Percentiles rank a stretch among this genome's conserved stretches.
These are phyloP conservation scores for Mycena crocata DNA, from an alignment of 768 basidiomycete species.

Conservation along the genomic window DNA sequence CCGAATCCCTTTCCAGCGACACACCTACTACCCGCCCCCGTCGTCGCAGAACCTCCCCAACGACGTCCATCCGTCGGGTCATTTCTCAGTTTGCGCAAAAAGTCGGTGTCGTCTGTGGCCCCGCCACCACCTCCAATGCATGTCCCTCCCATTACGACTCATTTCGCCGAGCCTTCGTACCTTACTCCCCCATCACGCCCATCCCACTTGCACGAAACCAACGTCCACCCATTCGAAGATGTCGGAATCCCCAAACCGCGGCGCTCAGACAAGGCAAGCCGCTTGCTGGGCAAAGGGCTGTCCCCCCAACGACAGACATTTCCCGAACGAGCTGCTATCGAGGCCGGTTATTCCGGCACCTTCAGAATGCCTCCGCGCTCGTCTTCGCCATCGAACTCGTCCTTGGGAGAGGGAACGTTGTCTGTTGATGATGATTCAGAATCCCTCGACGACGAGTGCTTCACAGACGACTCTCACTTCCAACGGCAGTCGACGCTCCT, in stretches of 20 bases:
- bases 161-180: not conserved
- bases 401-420: not conserved
- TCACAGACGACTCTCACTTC: conserved; percentile 10
- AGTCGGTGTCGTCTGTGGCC: not conserved
- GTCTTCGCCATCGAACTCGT: not conserved
- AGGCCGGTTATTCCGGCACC: conserved; percentile 4
- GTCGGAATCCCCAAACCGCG: not conserved
- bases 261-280: conserved; percentile 14
- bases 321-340: not conserved
- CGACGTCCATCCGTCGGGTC: conserved; percentile 12
- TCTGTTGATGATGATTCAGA: not conserved
- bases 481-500: conserved; percentile 17
- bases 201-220: conserved; percentile 17
- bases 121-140: not conserved
- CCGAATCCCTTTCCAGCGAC: conserved; percentile 3
- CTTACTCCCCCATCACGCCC: not conserved
- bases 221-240: conserved; percentile 24
- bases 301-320: not conserved
- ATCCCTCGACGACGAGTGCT: conserved; percentile 6
- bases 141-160: not conserved
- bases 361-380: conserved; percentile 6
- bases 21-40: no score
- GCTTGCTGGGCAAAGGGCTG: conserved; percentile 14
- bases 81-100: conserved; percentile 18
- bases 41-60: not conserved